phyloP scores from a whole-genome alignment of 345 rosid species.

The Eucalyptus cloeziana region DNA sequence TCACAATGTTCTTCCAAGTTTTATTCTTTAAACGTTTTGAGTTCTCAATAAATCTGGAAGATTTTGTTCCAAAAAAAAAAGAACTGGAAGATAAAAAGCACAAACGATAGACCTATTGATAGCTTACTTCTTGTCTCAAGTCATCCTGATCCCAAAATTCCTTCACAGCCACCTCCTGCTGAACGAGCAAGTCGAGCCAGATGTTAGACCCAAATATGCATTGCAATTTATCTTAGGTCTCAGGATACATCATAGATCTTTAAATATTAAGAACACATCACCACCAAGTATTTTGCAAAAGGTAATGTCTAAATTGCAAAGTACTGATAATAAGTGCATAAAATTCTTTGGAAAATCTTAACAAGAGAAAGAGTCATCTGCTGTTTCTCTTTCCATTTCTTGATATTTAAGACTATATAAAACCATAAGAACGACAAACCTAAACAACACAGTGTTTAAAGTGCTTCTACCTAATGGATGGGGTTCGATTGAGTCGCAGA shows the following conservation, averaged over 20 bases:
- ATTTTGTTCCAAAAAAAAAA: not conserved
- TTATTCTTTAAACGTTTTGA: not conserved
- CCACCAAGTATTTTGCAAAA: not conserved
- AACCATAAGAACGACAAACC: not conserved
- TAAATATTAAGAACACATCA: not conserved
- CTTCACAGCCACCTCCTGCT: conserved; percentile 98
- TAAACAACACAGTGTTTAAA: not conserved
- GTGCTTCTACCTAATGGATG: not conserved
- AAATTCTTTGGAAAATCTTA: not conserved
- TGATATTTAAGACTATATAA: not conserved
- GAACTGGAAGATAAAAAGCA: not conserved
- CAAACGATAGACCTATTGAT: not conserved
- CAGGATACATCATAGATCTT: not conserved
- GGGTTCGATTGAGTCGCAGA: not conserved
- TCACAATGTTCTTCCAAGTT: not conserved
- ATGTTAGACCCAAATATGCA: not conserved
- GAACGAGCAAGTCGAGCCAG: not conserved
- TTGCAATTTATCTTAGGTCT: not conserved
- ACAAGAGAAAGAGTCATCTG: not conserved
- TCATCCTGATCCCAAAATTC: conserved; percentile 94
- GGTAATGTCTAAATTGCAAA: not conserved
- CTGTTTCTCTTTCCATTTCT: not conserved
- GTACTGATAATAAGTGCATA: not conserved
- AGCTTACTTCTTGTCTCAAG: conserved; percentile 93
- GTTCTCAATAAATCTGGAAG: not conserved